Percentiles rank a stretch among this genome's conserved stretches.
Evolutionary conservation across 805 yeast species (phyloP).

Genomic region (Cyberlindnera petersonii): DNA sequence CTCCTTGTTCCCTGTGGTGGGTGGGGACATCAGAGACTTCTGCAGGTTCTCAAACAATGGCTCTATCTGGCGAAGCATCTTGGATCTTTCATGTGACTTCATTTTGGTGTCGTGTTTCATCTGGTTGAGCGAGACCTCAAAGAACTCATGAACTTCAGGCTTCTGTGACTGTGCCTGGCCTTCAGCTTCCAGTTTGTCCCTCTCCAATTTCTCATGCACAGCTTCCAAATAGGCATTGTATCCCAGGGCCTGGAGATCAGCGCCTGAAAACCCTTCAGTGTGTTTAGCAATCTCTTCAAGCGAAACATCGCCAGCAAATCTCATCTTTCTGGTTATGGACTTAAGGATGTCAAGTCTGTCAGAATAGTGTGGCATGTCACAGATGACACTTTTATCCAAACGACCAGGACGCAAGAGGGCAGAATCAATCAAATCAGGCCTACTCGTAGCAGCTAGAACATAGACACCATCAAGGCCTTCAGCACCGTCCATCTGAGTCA

Average conservation of each 20-base stretch:
- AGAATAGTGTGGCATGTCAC: conserved; percentile 74
- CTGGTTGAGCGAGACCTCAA: conserved; percentile 34
- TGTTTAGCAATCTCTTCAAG: conserved; percentile 49
- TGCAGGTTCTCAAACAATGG: conserved; percentile 30
- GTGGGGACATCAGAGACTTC: background rate
- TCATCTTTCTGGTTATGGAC: conserved; percentile 59
- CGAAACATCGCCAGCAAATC: conserved; percentile 45
- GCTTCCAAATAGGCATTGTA: conserved; percentile 90
- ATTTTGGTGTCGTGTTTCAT: conserved; percentile 19
- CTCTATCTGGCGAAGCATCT: conserved; percentile 41
- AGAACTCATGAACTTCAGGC: conserved; percentile 34
- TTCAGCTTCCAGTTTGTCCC: conserved; percentile 34
- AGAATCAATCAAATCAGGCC: conserved; percentile 94
- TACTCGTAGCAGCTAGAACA: conserved; percentile 90
- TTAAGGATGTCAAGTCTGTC: conserved; percentile 73
- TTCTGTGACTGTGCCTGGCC: conserved; percentile 16
- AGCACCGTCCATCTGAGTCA: conserved; percentile 99
- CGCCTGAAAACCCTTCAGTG: conserved; percentile 85
- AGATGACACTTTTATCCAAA: conserved; percentile 84
- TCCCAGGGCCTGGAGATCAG: conserved; percentile 88
- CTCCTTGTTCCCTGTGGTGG: background rate
- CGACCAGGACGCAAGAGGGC: conserved; percentile 95
- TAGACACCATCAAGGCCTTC: conserved; percentile 97
- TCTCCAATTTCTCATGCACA: conserved; percentile 63
- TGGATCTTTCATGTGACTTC: conserved; percentile 39